A percentile compares a stretch with the other conserved stretches of the same genome.
These are phyloP conservation scores for Eucalyptus albens DNA, from an alignment of 345 rosid species.

Conservation along the genomic window DNA sequence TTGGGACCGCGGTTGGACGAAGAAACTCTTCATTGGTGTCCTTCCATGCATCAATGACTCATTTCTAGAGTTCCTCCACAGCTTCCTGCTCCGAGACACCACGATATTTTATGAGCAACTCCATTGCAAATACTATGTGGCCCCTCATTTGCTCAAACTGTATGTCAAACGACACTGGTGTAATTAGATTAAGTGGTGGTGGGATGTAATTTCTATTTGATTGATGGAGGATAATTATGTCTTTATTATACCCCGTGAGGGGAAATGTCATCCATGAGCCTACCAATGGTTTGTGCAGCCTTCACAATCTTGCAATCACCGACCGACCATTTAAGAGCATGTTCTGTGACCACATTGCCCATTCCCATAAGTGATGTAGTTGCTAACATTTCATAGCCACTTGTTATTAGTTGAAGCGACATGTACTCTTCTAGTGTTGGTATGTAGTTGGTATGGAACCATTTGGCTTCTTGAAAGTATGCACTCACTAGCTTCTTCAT, in stretches of 20 bases:
- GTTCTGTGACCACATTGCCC: background rate
- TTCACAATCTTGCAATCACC: background rate
- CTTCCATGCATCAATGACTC: constrained; percentile 7
- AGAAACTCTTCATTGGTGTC: constrained; percentile 14
- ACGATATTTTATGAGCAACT: background rate
- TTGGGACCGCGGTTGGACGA: background rate
- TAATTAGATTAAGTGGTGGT: background rate
- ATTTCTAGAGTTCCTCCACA: background rate
- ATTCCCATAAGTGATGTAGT: background rate
- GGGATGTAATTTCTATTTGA: too few species aligned
- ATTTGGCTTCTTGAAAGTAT: background rate
- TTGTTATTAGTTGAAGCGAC: background rate
- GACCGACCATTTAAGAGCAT: background rate
- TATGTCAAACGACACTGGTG: background rate
- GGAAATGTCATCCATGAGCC: background rate
- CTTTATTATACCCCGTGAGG: background rate
- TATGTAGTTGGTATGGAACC: background rate
- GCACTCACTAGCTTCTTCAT: background rate
- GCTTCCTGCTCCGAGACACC: background rate
- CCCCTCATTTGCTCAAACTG: background rate
- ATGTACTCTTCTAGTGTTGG: background rate
- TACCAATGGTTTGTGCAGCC: background rate
- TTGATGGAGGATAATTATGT: background rate
- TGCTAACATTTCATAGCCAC: background rate
- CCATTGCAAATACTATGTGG: background rate